phyloP scores from a whole-genome alignment of 176 grass and related monocot genomes.

The Aegilops sharonensis region DNA sequence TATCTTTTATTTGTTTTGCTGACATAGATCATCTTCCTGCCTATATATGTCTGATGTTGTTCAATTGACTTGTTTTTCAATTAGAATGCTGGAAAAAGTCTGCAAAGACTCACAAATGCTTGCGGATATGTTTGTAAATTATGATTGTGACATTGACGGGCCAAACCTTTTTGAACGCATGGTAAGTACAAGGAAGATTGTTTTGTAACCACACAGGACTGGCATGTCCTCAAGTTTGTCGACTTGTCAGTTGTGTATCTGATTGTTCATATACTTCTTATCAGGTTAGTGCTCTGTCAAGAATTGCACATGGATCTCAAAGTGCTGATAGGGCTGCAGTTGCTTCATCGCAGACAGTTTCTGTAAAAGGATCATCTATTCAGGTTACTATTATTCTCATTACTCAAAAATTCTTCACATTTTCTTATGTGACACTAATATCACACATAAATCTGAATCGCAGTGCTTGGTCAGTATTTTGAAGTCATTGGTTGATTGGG shows the following conservation, averaged over 20 bases:
- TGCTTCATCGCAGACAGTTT: slow-evolving; percentile 69
- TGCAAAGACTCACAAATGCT: slow-evolving; percentile 99
- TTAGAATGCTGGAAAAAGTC: slow-evolving; percentile 97
- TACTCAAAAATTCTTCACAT: neutral
- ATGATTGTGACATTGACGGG: slow-evolving; percentile 98
- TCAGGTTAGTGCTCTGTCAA: slow-evolving; percentile 94
- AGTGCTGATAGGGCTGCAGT: slow-evolving; percentile 66
- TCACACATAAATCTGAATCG: slow-evolving; percentile 8
- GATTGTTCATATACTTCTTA: slow-evolving; percentile 26
- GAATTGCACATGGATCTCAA: slow-evolving; percentile 80
- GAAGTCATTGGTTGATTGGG: slow-evolving; percentile 99
- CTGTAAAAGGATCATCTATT: slow-evolving; percentile 90
- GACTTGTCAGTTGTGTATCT: slow-evolving; percentile 14
- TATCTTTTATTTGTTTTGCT: slow-evolving; percentile 28
- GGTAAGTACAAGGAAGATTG: slow-evolving; percentile 38
- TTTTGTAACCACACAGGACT: neutral
- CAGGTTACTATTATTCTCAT: slow-evolving; percentile 68
- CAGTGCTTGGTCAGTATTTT: slow-evolving; percentile 97
- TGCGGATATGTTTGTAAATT: slow-evolving; percentile 99
- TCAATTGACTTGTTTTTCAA: slow-evolving; percentile 38
- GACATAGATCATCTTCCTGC: neutral
- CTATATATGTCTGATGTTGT: slow-evolving; percentile 27
- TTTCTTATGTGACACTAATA: slow-evolving; percentile 26
- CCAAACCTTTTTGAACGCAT: slow-evolving; percentile 95
- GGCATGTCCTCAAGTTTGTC: slow-evolving; percentile 8